These are phyloP conservation scores for Huntiella abstrusa DNA, from an alignment of 2,329 filamentous ascomycete species.

Conservation along the genomic window DNA sequence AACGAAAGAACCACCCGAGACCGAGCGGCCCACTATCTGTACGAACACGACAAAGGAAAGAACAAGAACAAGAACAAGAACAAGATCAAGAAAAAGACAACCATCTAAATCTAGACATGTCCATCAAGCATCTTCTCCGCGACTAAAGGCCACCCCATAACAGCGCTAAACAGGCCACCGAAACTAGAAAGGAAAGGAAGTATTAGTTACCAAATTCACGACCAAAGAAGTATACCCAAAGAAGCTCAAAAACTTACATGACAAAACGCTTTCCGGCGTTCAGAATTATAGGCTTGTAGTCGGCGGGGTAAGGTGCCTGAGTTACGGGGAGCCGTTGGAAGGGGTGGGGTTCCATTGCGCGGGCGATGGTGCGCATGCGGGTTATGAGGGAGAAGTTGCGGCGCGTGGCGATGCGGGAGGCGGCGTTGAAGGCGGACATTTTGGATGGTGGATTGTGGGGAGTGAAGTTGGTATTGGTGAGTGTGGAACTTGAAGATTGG, in stretches of 20 bases:
- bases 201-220: too few species aligned
- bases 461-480: background rate
- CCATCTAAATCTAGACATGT: slow-evolving; percentile 12
- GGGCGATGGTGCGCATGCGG: slow-evolving; percentile 18
- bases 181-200: slow-evolving; percentile 15
- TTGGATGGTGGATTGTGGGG: background rate
- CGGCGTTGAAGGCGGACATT: slow-evolving; percentile 10
- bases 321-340: slow-evolving; percentile 18
- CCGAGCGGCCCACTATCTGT: too few species aligned
- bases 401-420: slow-evolving; percentile 16
- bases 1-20: too few species aligned
- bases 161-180: slow-evolving; percentile 18
- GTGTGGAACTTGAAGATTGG: background rate
- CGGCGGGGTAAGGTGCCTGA: slow-evolving; percentile 16
- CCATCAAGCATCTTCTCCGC: slow-evolving; percentile 18
- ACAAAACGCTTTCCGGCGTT: slow-evolving; percentile 16
- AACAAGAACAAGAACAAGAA: too few species aligned
- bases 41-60: too few species aligned
- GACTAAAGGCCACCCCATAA: slow-evolving; percentile 20
- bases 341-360: slow-evolving; percentile 20
- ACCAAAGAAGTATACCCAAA: background rate
- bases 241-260: slow-evolving; percentile 16
- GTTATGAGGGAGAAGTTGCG: slow-evolving; percentile 20
- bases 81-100: too few species aligned
- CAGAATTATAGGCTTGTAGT: slow-evolving; percentile 18